phyloP scores from a whole-genome alignment of 108 stramenopile species.

The Skeletonema tropicum region DNA sequence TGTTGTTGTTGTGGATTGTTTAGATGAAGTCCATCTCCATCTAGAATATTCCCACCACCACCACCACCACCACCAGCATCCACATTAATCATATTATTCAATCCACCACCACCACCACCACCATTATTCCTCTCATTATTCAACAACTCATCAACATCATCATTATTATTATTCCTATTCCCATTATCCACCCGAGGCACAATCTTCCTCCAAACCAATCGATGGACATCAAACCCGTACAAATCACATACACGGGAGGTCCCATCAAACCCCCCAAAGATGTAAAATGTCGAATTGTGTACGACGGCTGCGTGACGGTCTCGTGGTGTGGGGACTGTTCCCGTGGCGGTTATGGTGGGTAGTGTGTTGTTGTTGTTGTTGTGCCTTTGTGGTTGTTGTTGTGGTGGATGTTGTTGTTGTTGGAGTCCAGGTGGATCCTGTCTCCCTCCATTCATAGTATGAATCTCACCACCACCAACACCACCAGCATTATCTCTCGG shows the following conservation, averaged over 20 bases:
- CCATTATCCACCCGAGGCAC: constrained; percentile 15
- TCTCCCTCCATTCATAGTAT: not conserved
- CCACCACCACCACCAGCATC: constrained; percentile 39
- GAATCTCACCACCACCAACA: not conserved
- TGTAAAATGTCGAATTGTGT: constrained; percentile 78
- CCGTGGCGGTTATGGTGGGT: constrained; percentile 35
- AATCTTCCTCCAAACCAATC: constrained; percentile 83
- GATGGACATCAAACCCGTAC: constrained; percentile 87
- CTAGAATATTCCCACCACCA: constrained; percentile 8
- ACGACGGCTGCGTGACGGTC: constrained; percentile 91
- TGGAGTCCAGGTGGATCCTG: not conserved
- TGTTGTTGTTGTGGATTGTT: not conserved
- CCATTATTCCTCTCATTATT: not conserved
- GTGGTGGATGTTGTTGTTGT: not conserved
- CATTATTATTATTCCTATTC: not conserved
- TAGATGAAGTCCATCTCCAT: not conserved
- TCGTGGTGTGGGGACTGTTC: constrained; percentile 73
- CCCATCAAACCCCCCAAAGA: constrained; percentile 94
- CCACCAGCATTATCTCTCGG: not conserved
- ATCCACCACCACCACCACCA: not conserved
- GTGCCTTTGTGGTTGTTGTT: not conserved
- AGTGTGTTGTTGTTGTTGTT: not conserved
- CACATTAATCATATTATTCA: constrained; percentile 8
- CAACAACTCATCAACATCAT: not conserved
- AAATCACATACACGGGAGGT: constrained; percentile 89